Percentiles rank a stretch among this genome's conserved stretches.
Evolutionary conservation across 306 rosid genomes (phyloP).

Genomic region (Inga oerstediana): DNA sequence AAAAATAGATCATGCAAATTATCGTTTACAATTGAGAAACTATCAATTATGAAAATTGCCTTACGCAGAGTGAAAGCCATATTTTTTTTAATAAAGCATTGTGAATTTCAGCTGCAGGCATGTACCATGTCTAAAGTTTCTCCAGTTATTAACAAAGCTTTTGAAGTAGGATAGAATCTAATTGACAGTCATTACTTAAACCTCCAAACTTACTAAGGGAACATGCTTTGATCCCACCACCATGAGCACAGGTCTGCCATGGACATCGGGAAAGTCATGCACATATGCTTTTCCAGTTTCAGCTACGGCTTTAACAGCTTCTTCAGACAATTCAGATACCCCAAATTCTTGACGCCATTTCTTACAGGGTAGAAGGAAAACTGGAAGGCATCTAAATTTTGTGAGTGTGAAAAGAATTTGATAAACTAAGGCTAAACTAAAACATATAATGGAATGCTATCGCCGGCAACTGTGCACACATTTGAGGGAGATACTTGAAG

Average conservation of each 20-base stretch:
- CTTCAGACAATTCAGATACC: constrained; percentile 74
- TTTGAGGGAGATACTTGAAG: not conserved
- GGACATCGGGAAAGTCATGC: constrained; percentile 75
- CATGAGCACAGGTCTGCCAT: constrained; percentile 77
- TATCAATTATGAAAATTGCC: constrained; percentile 3
- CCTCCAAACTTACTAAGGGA: constrained; percentile 60
- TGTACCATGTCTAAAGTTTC: constrained; percentile 5
- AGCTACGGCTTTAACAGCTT: constrained; percentile 59
- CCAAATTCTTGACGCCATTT: constrained; percentile 94
- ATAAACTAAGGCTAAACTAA: constrained; percentile 4
- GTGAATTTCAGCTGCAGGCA: constrained; percentile 7
- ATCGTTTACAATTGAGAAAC: not conserved
- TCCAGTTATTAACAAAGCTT: not conserved
- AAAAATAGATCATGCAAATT: not conserved
- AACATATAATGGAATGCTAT: not conserved
- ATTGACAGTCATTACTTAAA: constrained; percentile 1
- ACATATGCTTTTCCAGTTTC: constrained; percentile 82
- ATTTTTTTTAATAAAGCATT: not conserved
- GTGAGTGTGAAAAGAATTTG: constrained; percentile 14
- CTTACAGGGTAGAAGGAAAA: constrained; percentile 57
- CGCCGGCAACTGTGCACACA: not conserved
- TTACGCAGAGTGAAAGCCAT: constrained; percentile 3
- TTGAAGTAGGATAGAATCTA: constrained; percentile 9
- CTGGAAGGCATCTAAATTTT: constrained; percentile 16
- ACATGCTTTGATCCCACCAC: constrained; percentile 83